Evolutionary conservation across 2,329 filamentous ascomycete species (phyloP).

Genomic region (Mollisia scopiformis): DNA sequence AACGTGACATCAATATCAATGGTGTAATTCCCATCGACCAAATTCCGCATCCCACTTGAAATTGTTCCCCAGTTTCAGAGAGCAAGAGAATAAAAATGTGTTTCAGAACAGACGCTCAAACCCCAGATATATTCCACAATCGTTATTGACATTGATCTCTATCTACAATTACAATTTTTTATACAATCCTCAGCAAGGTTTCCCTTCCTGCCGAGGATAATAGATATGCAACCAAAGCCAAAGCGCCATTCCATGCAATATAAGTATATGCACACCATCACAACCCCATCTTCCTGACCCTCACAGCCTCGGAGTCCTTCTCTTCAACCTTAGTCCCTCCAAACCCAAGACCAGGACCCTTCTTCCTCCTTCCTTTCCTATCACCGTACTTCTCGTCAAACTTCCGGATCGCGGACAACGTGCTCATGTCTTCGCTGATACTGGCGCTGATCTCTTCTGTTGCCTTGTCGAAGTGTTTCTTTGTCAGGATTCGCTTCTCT

Average conservation of each 20-base stretch:
- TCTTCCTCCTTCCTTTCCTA: conserved; percentile 67
- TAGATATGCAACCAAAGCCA: background rate
- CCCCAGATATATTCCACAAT: background rate
- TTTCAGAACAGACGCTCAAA: too few relatives aligned
- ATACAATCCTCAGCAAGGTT: conserved; percentile 7
- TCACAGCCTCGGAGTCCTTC: conserved; percentile 35
- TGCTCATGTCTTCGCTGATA: conserved; percentile 92
- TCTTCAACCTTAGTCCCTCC: conserved; percentile 39
- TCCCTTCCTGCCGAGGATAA: background rate
- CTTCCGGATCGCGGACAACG: conserved; percentile 82
- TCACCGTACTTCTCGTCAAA: conserved; percentile 97
- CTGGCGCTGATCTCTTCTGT: conserved; percentile 88
- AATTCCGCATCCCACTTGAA: too few relatives aligned
- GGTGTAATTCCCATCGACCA: too few relatives aligned
- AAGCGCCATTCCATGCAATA: background rate
- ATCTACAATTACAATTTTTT: conserved; percentile 20
- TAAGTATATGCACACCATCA: conserved; percentile 3
- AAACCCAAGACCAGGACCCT: conserved; percentile 60
- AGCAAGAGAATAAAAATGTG: too few relatives aligned
- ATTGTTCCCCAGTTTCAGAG: too few relatives aligned
- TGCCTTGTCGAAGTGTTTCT: conserved; percentile 81
- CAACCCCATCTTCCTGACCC: conserved; percentile 34
- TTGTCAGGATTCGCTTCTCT: conserved; percentile 65
- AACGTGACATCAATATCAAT: too few relatives aligned
- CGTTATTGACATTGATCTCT: background rate